Evolutionary conservation across 139 green algal species (phyloP), one percentile per base, ranked within the genome.

Genomic region (Pleodorina starrii): DNA sequence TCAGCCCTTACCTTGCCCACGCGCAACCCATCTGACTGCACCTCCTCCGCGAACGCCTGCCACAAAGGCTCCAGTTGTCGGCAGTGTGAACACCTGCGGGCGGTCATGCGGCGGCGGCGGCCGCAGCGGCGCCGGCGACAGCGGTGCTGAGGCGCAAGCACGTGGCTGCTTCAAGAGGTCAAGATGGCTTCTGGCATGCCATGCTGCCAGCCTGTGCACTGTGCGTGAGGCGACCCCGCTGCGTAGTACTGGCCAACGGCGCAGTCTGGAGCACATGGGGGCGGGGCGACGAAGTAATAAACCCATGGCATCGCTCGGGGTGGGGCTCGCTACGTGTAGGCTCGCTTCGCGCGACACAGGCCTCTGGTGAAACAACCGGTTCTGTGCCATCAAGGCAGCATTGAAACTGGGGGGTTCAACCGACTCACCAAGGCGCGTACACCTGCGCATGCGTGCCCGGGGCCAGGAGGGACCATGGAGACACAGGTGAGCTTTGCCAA

Each of bases 1-100:
- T n/a, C n/a, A n/a, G n/a, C n/a, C 54, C 54, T 66, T 66, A 91
- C 91, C 91, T 94, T 92, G 32, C 73, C 91, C 16, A 94, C 91
- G 2, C 57, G 40, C 5, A 92, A 38, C 2, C 82, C 74, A 16
- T 90, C 77, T 23, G 27, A 36, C 81, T 89, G 90, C 14, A 78
- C 66, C 43, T 92, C 85, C 29, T 74, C 60, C 36, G 91, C 91
- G 16, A 92, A 63, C 0, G 38, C 46, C 27, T 63, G 40, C 91
- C 91, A 94, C 29, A 82, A 50, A 5, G 91, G 91, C 75, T 92
- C 89, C 36, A 94, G 81, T 81, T 92, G 89, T 57, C 87, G 81
- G 69, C 91, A 94, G 75, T 92, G 82, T 0, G 57, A 76, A 75
- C 91, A 94, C 91, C 91, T 94, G 82, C 54, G 48, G 27, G 10